phyloP scores from a whole-genome alignment of 2,329 filamentous ascomycete species.

The Nigrospora sphaerica region DNA sequence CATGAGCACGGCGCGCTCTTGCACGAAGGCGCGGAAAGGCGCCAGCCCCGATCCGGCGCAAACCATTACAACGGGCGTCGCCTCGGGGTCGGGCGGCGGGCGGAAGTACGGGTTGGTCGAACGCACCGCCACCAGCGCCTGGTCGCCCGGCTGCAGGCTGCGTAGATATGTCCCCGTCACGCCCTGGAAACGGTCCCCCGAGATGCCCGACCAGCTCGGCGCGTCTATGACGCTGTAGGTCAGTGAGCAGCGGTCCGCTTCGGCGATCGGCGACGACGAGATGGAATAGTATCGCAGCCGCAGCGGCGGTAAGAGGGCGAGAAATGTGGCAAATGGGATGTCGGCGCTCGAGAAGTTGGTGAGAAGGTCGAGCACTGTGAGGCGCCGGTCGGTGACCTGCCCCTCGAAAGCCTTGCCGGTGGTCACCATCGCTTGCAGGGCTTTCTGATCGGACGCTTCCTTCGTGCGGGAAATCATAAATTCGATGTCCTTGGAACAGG shows the following conservation, averaged over 20 bases:
- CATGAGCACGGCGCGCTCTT: slow-evolving; percentile 30
- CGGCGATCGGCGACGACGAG: slow-evolving; percentile 45
- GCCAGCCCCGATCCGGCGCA: slow-evolving; percentile 32
- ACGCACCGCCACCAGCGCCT: slow-evolving; percentile 5
- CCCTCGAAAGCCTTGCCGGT: slow-evolving; percentile 20
- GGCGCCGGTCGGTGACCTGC: slow-evolving; percentile 35
- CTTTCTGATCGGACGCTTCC: slow-evolving; percentile 5
- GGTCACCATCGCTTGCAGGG: slow-evolving; percentile 1
- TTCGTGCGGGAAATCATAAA: slow-evolving; percentile 4
- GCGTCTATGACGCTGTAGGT: slow-evolving; percentile 47
- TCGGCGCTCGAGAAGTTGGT: slow-evolving; percentile 29
- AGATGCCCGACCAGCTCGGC: slow-evolving; percentile 18
- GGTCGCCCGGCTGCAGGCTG: slow-evolving; percentile 11
- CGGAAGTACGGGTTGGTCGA: slow-evolving; percentile 12
- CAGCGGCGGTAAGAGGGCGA: slow-evolving; percentile 54
- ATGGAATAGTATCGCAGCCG: slow-evolving; percentile 54
- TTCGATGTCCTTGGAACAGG: slow-evolving; percentile 1
- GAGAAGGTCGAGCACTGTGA: slow-evolving; percentile 26
- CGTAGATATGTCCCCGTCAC: slow-evolving; percentile 35
- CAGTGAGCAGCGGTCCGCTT: slow-evolving; percentile 37
- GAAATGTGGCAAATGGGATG: slow-evolving; percentile 32
- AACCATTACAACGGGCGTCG: slow-evolving; percentile 21
- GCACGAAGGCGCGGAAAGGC: slow-evolving; percentile 39
- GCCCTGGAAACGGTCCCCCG: slow-evolving; percentile 23
- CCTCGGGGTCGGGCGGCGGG: slow-evolving; percentile 14